These are phyloP conservation scores for Nevesoporus exiguus DNA, from an alignment of 768 basidiomycete species.

Conservation along the genomic window DNA sequence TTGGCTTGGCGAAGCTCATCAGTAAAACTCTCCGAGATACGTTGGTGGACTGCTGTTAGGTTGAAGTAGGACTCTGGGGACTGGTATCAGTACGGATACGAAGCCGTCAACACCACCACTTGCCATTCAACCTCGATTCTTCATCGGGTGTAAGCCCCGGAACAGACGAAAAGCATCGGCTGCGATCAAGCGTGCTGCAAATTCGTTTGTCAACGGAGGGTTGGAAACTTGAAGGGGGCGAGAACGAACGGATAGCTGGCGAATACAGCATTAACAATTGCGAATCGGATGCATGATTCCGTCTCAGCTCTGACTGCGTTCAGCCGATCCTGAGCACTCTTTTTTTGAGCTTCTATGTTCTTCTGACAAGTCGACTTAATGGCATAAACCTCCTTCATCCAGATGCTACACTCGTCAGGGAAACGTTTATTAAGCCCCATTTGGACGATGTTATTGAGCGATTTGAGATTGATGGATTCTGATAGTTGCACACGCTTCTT, in stretches of 20 bases:
- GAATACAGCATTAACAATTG: slow-evolving; percentile 28
- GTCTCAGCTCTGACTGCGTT: slow-evolving; percentile 10
- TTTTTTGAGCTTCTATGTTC: slow-evolving; percentile 4
- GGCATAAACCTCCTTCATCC: slow-evolving; percentile 17
- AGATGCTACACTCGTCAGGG: slow-evolving; percentile 21
- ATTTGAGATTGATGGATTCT: slow-evolving; percentile 20
- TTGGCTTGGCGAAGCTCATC: slow-evolving; percentile 19
- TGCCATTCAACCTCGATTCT: slow-evolving; percentile 12
- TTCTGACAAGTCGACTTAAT: not conserved
- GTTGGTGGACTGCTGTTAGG: slow-evolving; percentile 15
- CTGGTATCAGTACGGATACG: not conserved
- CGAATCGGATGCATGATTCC: slow-evolving; percentile 21
- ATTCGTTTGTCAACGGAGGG: not conserved
- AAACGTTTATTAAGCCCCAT: slow-evolving; percentile 33
- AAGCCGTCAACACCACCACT: not conserved
- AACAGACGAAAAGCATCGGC: slow-evolving; percentile 11
- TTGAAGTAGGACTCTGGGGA: slow-evolving; percentile 16
- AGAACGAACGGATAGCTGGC: slow-evolving; percentile 21
- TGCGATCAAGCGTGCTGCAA: slow-evolving; percentile 19
- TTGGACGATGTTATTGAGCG: slow-evolving; percentile 28
- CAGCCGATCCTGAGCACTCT: slow-evolving; percentile 12
- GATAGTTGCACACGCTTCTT: slow-evolving; percentile 27
- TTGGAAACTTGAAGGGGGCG: not conserved
- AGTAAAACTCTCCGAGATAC: slow-evolving; percentile 15
- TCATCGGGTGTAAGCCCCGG: slow-evolving; percentile 15